phyloP scores from a whole-genome alignment of 1,284 basidiomycete species.

The Malassezia slooffiae region DNA sequence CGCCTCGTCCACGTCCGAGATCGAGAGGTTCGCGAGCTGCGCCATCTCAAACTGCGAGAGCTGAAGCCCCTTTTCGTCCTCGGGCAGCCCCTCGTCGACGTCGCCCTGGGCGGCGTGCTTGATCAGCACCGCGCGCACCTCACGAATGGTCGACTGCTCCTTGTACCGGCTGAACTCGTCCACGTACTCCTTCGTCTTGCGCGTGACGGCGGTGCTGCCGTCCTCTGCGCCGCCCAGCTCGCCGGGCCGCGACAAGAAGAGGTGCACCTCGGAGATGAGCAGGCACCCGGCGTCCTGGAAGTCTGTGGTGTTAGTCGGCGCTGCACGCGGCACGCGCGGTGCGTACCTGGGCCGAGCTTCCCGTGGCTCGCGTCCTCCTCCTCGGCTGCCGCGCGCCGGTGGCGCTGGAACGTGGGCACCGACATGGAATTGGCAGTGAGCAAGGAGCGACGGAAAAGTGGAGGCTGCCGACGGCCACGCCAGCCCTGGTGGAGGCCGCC shows the following conservation, averaged over 20 bases:
- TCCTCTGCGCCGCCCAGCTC: slow-evolving; percentile 62
- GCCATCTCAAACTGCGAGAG: slow-evolving; percentile 82
- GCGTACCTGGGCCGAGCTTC: slow-evolving; percentile 22
- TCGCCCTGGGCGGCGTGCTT: slow-evolving; percentile 21
- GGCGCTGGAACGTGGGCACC: slow-evolving; percentile 14
- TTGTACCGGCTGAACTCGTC: slow-evolving; percentile 80
- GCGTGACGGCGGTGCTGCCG: slow-evolving; percentile 62
- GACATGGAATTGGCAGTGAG: no score
- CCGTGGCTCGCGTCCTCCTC: slow-evolving; percentile 31
- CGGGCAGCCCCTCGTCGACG: slow-evolving; percentile 18
- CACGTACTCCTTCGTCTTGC: slow-evolving; percentile 83
- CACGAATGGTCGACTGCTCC: slow-evolving; percentile 70
- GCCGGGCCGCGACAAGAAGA: slow-evolving; percentile 65
- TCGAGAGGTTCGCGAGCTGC: slow-evolving; percentile 79
- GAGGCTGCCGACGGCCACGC: not conserved
- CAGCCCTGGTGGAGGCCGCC: not conserved
- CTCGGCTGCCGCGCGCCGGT: slow-evolving; percentile 22
- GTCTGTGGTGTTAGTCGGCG: slow-evolving; percentile 51
- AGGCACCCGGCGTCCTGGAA: slow-evolving; percentile 83
- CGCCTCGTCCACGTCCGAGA: slow-evolving; percentile 74
- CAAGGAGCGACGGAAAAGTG: not conserved
- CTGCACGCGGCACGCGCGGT: not conserved
- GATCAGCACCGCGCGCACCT: slow-evolving; percentile 61
- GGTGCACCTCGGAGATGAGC: slow-evolving; percentile 79
- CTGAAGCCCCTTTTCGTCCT: slow-evolving; percentile 55